Base-by-base conservation (phyloP, 2,329 filamentous ascomycete species). In the Huntiella abstrusa region DNA sequence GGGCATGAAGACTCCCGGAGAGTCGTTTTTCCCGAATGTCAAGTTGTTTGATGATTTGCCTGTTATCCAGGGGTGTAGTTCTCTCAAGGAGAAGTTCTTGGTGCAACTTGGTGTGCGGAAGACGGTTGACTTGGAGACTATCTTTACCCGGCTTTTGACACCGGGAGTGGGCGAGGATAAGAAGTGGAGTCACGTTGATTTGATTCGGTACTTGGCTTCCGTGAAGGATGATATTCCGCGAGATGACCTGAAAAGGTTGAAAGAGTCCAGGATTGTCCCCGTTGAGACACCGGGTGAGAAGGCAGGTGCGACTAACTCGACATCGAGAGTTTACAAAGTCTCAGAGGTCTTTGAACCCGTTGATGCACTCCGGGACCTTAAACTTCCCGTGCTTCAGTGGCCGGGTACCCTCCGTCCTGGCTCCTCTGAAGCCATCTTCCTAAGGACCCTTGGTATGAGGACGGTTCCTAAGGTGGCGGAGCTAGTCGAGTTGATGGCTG, bases 31-130 rank as follows among this genome's bases (percentile, higher is more conserved):
- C 56, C 77, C 83, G 2, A 81, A 76, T n/a, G 91, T 98, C 34
- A 91, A 85, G 58, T 67, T 98, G 0, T 98, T 98, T 56, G 86
- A 95, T 51, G 91, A 98, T 58, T 67, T 98, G 12, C 87, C 91
- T 0, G 78, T 80, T 10, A 77, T 96, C 1, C 74, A 79, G 52
- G 76, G 75, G 10, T 76, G 87, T 38, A 76, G 80, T 36, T 75
- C 77, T 32, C 73, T 95, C 10, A 96, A 95, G 58, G 88, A 96
- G 40, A 95, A 92, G 58, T 83, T 98, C 51, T 62, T 98, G 38
- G 64, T 72, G 2, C 74, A 83, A 2, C 67, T 98, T 32, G 88
- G 91, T 3, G 87, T 98, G 19, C 77, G 91, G 49, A 96, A 96
- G 64, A 98, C 91, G 0, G 79, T 98, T 15, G 91, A 98, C 54